Conservation (phyloP, 495 filamentous ascomycete species). For the Hypoxylon lienhwacheense region DNA sequence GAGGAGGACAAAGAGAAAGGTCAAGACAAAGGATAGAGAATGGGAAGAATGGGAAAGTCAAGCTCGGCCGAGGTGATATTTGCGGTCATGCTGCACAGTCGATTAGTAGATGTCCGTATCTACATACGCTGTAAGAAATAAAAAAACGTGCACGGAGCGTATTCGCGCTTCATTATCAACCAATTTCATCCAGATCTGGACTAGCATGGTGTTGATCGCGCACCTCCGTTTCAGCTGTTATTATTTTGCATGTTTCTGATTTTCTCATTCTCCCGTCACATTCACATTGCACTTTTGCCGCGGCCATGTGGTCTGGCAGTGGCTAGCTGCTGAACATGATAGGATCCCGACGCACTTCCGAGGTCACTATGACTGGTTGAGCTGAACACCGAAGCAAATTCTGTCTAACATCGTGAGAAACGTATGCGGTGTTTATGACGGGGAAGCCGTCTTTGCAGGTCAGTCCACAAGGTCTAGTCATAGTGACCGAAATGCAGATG, state of each 20-base stretch:
- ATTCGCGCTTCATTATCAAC: constrained; percentile 2
- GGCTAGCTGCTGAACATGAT: no score
- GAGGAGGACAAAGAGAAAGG: constrained; percentile 43
- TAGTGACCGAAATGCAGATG: no score
- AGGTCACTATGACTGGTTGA: no score
- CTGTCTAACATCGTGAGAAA: no score
- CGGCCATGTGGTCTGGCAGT: no score
- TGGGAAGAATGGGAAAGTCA: constrained; percentile 48
- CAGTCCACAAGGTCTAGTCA: no score
- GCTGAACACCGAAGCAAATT: no score
- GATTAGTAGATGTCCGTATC: constrained; percentile 14
- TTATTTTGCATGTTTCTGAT: background rate
- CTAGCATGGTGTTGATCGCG: constrained; percentile 19
- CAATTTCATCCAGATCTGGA: constrained; percentile 11
- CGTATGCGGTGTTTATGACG: no score
- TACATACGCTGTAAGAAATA: constrained; percentile 21
- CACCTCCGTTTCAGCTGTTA: background rate
- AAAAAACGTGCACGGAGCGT: no score
- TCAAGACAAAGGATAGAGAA: constrained; percentile 48
- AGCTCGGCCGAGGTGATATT: constrained; percentile 26
- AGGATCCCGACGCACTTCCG: no score
- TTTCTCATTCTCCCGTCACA: background rate
- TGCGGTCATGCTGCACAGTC: background rate
- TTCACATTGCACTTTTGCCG: background rate
- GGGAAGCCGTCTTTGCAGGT: no score